Base-by-base conservation (phyloP, 768 basidiomycete genomes). In the Solioccasus polychromus region DNA sequence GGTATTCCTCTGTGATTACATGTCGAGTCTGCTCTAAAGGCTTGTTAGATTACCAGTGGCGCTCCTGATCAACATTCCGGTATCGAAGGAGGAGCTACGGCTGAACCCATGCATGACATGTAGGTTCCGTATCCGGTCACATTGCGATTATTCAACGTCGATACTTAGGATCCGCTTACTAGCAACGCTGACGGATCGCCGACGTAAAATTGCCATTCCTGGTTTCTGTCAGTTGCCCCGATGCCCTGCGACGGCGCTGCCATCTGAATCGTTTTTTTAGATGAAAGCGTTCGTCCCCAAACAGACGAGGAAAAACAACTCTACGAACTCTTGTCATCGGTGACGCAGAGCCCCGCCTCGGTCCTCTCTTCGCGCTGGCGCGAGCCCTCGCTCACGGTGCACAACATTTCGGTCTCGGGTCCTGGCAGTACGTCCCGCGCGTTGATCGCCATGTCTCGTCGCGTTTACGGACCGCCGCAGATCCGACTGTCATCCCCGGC, bases 81-180 rank as follows among this genome's bases (percentile, higher is more conserved):
- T 50, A 77, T 97, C 8, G 92, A 96, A 58, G 96, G 96, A 25
- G 96, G 96, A 14, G 87, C 81, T 2, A 77, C 83, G 2, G 70
- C 71, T 3, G 96, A 99, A 66, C 94, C 96, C 0, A 92, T 98
- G 88, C 71, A 83, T 39, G 96, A 98, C 58, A 91, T 98, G 88
- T 90, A 56, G 45, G 77, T 59, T 22, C 24, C 39, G 19, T 28
- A 14, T 30, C 8, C 8, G 17, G 26, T 23, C 15, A 2, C 15
- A 9, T 25, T 22, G 12, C 14, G 15, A 14, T 32, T 18, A 31
- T 20, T 40, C 19, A 22, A 35, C 39, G 7, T 39, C 20, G 22
- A 29, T 24, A 5, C 15, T 52, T 39, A 92, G 89, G 85, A 75
- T 95, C 20, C 80, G 82, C 32, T 69, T 97, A 2, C 75, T 98